These are phyloP conservation scores for Trichosporon coremiiforme DNA, from an alignment of 1,284 basidiomycete species.

Conservation along the genomic window DNA sequence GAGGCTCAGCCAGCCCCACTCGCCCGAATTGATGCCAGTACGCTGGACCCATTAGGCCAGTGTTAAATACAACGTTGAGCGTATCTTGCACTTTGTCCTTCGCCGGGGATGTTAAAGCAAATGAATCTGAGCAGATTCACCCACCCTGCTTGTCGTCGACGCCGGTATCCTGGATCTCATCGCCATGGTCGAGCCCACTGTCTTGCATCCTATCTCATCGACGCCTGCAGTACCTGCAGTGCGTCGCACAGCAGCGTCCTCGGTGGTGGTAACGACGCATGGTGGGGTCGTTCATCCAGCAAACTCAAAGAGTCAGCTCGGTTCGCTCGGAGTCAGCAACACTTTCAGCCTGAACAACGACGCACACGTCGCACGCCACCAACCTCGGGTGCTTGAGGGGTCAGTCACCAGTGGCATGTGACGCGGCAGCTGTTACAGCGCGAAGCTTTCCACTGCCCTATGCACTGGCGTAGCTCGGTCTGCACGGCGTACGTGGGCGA, in stretches of 20 bases:
- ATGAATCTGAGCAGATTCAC: no score
- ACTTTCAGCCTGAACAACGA: not conserved
- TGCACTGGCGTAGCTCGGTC: no score
- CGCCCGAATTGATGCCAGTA: not conserved
- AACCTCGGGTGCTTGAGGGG: not conserved
- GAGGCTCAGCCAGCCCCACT: not conserved
- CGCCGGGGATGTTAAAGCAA: no score
- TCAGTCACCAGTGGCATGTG: conserved; percentile 5
- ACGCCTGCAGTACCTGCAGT: not conserved
- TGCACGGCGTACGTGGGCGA: not conserved
- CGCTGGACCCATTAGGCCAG: no score
- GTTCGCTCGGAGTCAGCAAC: not conserved
- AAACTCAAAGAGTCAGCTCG: not conserved
- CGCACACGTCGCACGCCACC: not conserved
- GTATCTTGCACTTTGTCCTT: no score
- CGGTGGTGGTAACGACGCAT: no score
- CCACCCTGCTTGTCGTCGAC: not conserved
- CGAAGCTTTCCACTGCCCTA: not conserved
- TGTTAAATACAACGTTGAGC: no score
- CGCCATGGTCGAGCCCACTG: not conserved
- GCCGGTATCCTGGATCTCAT: conserved; percentile 4
- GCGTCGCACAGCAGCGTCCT: not conserved
- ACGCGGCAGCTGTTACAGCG: not conserved
- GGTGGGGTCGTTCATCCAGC: not conserved
- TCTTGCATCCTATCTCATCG: not conserved